Evolutionary conservation across 345 rosid species (phyloP), one percentile per base, ranked within the genome.

Genomic region (Zanthoxylum bungeanum): DNA sequence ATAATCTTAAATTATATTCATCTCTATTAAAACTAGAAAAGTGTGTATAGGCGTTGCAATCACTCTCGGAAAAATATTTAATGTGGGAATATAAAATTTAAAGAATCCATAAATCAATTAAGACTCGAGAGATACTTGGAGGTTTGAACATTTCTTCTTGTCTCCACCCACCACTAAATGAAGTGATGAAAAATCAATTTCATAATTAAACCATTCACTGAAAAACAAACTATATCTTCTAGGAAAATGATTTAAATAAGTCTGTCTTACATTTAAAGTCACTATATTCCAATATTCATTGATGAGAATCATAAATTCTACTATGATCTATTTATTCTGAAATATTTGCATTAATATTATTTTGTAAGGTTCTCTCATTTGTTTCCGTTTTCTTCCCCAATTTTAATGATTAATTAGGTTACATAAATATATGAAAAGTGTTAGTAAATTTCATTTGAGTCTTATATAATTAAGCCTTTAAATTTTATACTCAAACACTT

Each of bases 211-310:
- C 65, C 79, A 69, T 28, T 65, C 30, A 73, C 60, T 74, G 36
- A 39, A 47, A 52, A 3, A 46, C 75, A 51, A 7, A 66, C n/a
- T n/a, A n/a, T 1, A 39, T 60, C 14, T 50, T 64, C 62, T 21
- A 42, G 33, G 42, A 36, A 67, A 71, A 63, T 46, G 72, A 77
- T 77, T 77, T 30, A 81, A 80, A 49, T 66, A 74, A 80, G 77
- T 52, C 31, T 74, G 58, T 52, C 21, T 30, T 22, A 57, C 72
- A 66, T 70, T 74, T 56, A 80, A 60, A 10, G 2, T 59, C 59
- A 52, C 40, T 51, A 49, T 52, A 34, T 72, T 77, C 66, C 66
- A 27, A 53, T 36, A 36, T 62, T 67, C 61, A 21, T 56, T 24
- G 28, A 60, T 24, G 28, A 60, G 12, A 42, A 16, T 56, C 25